Percentiles rank a stretch among this genome's conserved stretches.
These are phyloP conservation scores for Leptographium procerum DNA, from an alignment of 2,329 filamentous ascomycete species.

Conservation along the genomic window DNA sequence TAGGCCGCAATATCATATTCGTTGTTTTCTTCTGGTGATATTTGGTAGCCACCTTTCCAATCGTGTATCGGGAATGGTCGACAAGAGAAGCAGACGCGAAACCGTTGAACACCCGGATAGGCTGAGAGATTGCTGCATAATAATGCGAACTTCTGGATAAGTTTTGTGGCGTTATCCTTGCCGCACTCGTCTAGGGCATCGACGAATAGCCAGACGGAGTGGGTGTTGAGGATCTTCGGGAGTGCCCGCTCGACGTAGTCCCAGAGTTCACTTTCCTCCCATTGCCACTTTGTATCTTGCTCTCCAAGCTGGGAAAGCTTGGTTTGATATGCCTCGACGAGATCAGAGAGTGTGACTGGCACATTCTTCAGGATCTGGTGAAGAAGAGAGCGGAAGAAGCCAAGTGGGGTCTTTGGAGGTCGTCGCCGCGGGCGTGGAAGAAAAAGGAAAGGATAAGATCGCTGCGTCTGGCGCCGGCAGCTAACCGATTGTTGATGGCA, in stretches of 20 bases:
- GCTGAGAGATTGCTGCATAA: background rate
- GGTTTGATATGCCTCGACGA: background rate
- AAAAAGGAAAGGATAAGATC: conserved; percentile 21
- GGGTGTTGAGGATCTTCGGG: background rate
- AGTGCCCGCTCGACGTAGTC: background rate
- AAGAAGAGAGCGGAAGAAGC: conserved; percentile 23
- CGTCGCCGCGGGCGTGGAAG: conserved; percentile 22
- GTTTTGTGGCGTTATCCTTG: background rate
- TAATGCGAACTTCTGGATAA: background rate
- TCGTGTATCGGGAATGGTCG: background rate
- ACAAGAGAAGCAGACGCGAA: background rate
- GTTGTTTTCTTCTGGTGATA: background rate
- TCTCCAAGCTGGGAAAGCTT: conserved; percentile 2
- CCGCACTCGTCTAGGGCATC: background rate
- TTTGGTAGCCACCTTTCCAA: background rate
- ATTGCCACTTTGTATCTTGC: background rate
- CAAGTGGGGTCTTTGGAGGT: conserved; percentile 20
- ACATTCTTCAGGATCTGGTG: conserved; percentile 20
- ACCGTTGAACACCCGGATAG: background rate
- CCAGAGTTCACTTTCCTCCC: background rate
- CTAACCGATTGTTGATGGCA: conserved; percentile 13
- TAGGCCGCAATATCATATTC: background rate
- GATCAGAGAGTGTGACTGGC: conserved; percentile 10
- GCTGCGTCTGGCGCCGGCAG: background rate
- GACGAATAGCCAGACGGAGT: background rate